phyloP scores from a whole-genome alignment of 768 basidiomycete genomes.

The Lentinus tigrinus region DNA sequence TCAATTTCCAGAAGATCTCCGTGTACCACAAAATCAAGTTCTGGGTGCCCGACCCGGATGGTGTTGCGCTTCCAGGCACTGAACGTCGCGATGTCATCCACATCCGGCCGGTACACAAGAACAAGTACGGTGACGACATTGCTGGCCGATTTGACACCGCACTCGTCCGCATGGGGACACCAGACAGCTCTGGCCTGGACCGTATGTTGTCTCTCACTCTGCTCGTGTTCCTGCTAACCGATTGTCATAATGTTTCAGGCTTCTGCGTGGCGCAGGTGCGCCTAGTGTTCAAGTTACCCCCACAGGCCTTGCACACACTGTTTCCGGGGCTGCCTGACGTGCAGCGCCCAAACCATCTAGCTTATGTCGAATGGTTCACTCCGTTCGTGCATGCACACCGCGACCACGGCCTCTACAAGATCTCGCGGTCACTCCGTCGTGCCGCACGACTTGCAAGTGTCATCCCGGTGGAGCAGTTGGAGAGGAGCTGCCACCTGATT shows the following conservation, averaged over 20 bases:
- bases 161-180: background rate
- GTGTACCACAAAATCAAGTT: slow-evolving; percentile 14
- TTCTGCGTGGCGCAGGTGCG: slow-evolving; percentile 30
- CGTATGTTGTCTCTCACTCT: background rate
- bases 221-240: no score
- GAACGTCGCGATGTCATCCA: background rate
- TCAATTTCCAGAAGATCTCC: background rate
- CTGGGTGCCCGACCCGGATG: background rate
- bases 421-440: slow-evolving; percentile 12
- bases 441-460: slow-evolving; percentile 10
- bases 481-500: slow-evolving; percentile 7
- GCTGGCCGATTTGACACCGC: slow-evolving; percentile 9
- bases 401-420: slow-evolving; percentile 26
- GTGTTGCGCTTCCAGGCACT: background rate
- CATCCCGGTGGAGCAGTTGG: slow-evolving; percentile 3
- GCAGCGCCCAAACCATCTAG: slow-evolving; percentile 20
- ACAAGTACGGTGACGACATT: background rate
- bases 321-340: slow-evolving; percentile 6
- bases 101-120: background rate
- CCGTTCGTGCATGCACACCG: slow-evolving; percentile 19
- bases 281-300: slow-evolving; percentile 27
- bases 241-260: background rate
- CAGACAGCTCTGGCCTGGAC: background rate
- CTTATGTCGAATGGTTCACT: slow-evolving; percentile 33
- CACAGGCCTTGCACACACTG: background rate